These are phyloP conservation scores for Karstenula rhodostoma DNA, from an alignment of 2,329 filamentous ascomycete species.

Conservation along the genomic window DNA sequence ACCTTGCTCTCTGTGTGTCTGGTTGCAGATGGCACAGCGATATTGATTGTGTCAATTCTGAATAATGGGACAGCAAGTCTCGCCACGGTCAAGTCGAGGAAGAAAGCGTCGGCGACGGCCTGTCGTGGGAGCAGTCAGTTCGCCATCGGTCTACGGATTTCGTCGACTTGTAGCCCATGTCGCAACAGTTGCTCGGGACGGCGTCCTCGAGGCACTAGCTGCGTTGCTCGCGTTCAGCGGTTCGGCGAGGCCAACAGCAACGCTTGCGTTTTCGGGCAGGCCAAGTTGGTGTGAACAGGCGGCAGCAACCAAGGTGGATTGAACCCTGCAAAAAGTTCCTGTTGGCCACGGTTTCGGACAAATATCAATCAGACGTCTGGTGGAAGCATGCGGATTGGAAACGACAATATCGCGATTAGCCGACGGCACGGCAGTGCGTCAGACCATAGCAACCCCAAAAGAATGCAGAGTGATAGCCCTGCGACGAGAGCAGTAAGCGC, in stretches of 20 bases:
- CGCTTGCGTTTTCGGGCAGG: constrained; percentile 8
- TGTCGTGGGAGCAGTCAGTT: constrained; percentile 32
- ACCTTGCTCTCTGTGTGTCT: constrained; percentile 29
- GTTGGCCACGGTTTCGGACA: constrained; percentile 33
- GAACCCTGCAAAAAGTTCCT: constrained; percentile 25
- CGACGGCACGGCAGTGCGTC: constrained; percentile 37
- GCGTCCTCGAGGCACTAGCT: constrained; percentile 20
- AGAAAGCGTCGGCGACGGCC: constrained; percentile 26
- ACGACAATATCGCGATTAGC: constrained; percentile 44
- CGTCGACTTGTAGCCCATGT: constrained; percentile 21
- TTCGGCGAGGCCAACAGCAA: constrained; percentile 14
- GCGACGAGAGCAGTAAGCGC: constrained; percentile 28
- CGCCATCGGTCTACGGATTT: constrained; percentile 27
- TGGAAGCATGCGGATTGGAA: constrained; percentile 26
- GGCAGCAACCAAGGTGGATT: constrained; percentile 17
- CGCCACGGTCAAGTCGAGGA: constrained; percentile 21
- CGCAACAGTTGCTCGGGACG: constrained; percentile 25
- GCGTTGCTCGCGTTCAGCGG: constrained; percentile 13
- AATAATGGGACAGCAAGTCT: constrained; percentile 29
- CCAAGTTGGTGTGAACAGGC: constrained; percentile 12
- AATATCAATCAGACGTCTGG: constrained; percentile 14
- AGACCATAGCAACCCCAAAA: constrained; percentile 25
- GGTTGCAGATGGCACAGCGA: constrained; percentile 35
- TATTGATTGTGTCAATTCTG: constrained; percentile 43
- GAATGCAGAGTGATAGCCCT: constrained; percentile 39